Evolutionary conservation across 1,139 yeast genomes (phyloP), one percentile per base, ranked within the genome.

Genomic region (Tardiomyces blankii): DNA sequence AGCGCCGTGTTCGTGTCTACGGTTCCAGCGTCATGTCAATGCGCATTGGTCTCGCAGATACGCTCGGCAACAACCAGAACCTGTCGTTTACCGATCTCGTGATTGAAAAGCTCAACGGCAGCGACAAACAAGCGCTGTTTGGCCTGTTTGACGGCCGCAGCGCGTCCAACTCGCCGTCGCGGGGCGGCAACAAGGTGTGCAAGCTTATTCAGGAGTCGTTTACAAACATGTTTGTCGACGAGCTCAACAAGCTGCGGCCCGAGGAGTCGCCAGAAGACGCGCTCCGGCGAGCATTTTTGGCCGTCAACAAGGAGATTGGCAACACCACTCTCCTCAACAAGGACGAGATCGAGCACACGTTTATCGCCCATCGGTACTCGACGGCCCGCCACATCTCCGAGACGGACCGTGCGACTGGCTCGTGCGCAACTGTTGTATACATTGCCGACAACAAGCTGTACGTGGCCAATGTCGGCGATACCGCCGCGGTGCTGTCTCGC

Each of bases 1-100:
- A 84, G 54, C 77, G 85, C 59, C 83, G 98, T 67, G 83, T 91
- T 38, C 77, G 98, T 56, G 86, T 97, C 0, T 85, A 95, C 0
- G 91, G 93, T n/a, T 82, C 96, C 0, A 86, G 80, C 47, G 66
- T 87, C 30, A 81, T 82, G 46, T 78, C 77, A 43, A 75, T 85
- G 69, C 82, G 89, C 1, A 87, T 88, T 59, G 98, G 98, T 60
- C 88, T 89, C 44, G 84, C 96, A 1, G 99, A 93, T 62, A 71
- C 83, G 1, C 71, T 91, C 60, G 96, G 96, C 2, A 71, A 72
- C 48, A 70, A 80, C 48, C 80, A 80, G 38, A 72, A 73, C 50
- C 76, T 91, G 9, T 76, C 89, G 0, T 77, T 82, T 9, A 75
- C 95, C 57, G 99, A 91, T 65, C 77, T 87, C 44, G 89, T 93